These are phyloP conservation scores for Cucurbita ficifolia DNA, from an alignment of 306 rosid genomes.

Conservation along the genomic window DNA sequence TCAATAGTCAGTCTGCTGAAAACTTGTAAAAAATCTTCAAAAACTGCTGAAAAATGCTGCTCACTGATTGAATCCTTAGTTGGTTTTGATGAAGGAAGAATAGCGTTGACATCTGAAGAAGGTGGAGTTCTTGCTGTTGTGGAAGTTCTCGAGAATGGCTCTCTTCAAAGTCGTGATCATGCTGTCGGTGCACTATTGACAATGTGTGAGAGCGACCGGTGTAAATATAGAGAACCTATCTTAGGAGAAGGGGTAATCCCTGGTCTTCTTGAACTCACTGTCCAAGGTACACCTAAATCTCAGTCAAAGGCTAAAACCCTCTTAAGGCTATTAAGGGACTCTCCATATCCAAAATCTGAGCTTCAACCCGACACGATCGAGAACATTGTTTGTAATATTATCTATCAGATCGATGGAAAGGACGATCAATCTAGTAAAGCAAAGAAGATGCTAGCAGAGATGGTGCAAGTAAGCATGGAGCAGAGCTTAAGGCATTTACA, in stretches of 20 bases:
- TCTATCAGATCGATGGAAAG: slow-evolving; percentile 78
- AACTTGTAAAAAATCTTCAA: slow-evolving; percentile 68
- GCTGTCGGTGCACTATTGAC: slow-evolving; percentile 75
- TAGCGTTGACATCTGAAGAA: slow-evolving; percentile 62
- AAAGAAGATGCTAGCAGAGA: slow-evolving; percentile 90
- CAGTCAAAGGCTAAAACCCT: slow-evolving; percentile 66
- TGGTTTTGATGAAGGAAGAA: slow-evolving; percentile 61
- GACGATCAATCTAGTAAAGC: slow-evolving; percentile 85
- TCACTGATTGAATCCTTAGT: slow-evolving; percentile 68
- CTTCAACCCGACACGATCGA: slow-evolving; percentile 76
- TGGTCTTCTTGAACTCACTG: slow-evolving; percentile 92
- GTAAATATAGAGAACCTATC: slow-evolving; percentile 76
- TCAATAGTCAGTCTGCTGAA: slow-evolving; percentile 44
- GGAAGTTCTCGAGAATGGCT: slow-evolving; percentile 83
- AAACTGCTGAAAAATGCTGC: slow-evolving; percentile 83
- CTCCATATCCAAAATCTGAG: slow-evolving; percentile 77
- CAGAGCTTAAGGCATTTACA: slow-evolving; percentile 90
- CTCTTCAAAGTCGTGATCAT: slow-evolving; percentile 70
- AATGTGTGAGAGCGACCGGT: slow-evolving; percentile 74
- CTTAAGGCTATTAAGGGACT: slow-evolving; percentile 57
- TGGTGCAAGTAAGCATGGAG: slow-evolving; percentile 99
- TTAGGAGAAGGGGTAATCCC: slow-evolving; percentile 96
- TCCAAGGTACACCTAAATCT: slow-evolving; percentile 88
- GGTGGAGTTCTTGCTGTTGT: slow-evolving; percentile 91
- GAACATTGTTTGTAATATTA: slow-evolving; percentile 83